Percentiles rank a stretch among this genome's conserved stretches.
Evolutionary conservation across 805 yeast species (phyloP).

Genomic region (Schizosaccharomyces osmophilus): DNA sequence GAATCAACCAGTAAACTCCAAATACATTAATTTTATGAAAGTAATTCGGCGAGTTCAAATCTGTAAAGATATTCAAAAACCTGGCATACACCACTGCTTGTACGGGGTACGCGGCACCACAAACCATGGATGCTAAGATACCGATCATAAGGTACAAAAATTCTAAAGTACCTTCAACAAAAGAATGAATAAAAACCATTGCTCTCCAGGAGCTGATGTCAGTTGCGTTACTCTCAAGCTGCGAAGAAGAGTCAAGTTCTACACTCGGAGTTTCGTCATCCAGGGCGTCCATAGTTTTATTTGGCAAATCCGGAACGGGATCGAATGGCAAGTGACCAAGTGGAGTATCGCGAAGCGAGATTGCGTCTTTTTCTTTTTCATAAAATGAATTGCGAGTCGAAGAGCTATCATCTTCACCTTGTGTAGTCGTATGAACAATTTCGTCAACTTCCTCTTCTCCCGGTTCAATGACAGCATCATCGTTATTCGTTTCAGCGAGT

Average conservation of each 20-base stretch:
- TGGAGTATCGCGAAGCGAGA: no score
- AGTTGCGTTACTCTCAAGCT: not conserved
- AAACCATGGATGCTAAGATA: slow-evolving; percentile 4
- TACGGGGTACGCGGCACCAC: slow-evolving; percentile 9
- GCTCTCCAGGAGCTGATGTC: not conserved
- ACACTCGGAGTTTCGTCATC: not conserved
- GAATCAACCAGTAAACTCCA: slow-evolving; percentile 5
- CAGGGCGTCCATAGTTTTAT: no score
- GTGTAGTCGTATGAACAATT: no score
- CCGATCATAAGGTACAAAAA: slow-evolving; percentile 7
- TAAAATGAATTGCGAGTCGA: no score
- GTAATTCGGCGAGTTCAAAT: slow-evolving; percentile 14
- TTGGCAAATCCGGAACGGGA: no score
- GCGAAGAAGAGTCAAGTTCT: slow-evolving; percentile 18
- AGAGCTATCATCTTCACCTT: no score
- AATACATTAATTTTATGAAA: not conserved
- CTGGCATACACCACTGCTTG: slow-evolving; percentile 17
- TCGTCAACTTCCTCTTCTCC: not conserved
- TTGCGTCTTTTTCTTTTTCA: no score
- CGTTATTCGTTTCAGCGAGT: slow-evolving; percentile 5
- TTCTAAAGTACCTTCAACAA: slow-evolving; percentile 4
- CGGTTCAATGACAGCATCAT: slow-evolving; percentile 6
- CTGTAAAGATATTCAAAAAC: slow-evolving; percentile 13
- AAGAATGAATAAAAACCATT: not conserved
- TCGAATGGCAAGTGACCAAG: no score